Conservation (phyloP, 495 filamentous ascomycete species). For the Penicillium cinerascens region DNA sequence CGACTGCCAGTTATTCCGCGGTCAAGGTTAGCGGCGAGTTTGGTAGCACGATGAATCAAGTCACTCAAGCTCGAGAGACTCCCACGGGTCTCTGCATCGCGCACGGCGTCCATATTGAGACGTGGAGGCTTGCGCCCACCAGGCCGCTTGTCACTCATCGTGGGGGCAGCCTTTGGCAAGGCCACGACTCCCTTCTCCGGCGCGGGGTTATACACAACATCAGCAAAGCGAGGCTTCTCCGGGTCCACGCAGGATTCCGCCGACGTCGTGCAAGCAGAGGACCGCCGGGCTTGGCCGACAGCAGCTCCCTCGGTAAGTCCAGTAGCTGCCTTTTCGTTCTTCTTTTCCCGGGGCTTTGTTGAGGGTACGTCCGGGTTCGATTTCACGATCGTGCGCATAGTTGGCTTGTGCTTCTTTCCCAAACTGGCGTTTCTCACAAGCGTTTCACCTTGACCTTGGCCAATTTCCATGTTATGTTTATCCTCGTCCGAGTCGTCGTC, state of each 20-base stretch:
- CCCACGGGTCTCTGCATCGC: conserved; percentile 74
- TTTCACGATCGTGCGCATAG: conserved; percentile 61
- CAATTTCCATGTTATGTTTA: conserved; percentile 30
- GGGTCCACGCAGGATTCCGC: conserved; percentile 27
- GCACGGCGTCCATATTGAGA: conserved; percentile 74
- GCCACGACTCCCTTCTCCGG: conserved; percentile 31
- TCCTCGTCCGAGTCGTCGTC: conserved; percentile 37
- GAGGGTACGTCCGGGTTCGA: conserved; percentile 22
- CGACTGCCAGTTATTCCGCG: conserved; percentile 79
- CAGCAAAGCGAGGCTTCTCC: conserved; percentile 36
- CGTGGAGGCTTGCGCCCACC: conserved; percentile 62
- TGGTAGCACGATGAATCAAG: conserved; percentile 83
- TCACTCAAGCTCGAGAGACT: conserved; percentile 90
- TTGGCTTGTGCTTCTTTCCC: conserved; percentile 68
- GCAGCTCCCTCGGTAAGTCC: conserved; percentile 9
- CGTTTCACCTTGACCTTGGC: conserved; percentile 51
- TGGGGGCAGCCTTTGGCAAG: conserved; percentile 36
- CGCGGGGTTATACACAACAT: conserved; percentile 6
- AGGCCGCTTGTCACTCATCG: conserved; percentile 42
- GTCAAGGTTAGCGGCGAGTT: conserved; percentile 83
- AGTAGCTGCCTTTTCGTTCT: conserved; percentile 15
- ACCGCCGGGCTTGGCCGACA: conserved; percentile 18
- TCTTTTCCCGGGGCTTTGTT: conserved; percentile 3
- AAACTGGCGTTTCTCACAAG: conserved; percentile 77
- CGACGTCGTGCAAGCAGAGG: conserved; percentile 30